Evolutionary conservation across 768 basidiomycete genomes (phyloP).

Genomic region (Boletus reticuloceps): DNA sequence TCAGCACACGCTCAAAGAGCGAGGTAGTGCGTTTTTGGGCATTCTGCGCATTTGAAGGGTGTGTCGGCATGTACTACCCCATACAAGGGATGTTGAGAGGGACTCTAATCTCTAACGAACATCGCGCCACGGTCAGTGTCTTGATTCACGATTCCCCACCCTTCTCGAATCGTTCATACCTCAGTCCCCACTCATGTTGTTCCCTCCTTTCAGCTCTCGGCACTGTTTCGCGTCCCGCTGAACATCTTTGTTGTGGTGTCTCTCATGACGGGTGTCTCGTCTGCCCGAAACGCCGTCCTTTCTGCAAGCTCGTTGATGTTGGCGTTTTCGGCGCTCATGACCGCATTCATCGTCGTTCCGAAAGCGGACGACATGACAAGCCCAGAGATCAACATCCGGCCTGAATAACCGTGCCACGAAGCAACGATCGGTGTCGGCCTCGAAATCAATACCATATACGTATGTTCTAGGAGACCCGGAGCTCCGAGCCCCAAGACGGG

Average conservation of each 20-base stretch:
- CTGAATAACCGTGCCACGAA: slow-evolving; percentile 5
- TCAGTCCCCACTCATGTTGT: background rate
- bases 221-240: slow-evolving; percentile 72
- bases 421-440: background rate
- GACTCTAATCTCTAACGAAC: slow-evolving; percentile 63
- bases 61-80: slow-evolving; percentile 79
- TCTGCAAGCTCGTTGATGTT: slow-evolving; percentile 57
- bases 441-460: background rate
- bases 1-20: slow-evolving; percentile 41
- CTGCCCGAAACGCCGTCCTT: slow-evolving; percentile 59
- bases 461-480: too few relatives aligned
- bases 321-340: slow-evolving; percentile 57
- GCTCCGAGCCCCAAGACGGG: too few relatives aligned
- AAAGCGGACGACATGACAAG: slow-evolving; percentile 27
- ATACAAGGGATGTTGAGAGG: slow-evolving; percentile 74
- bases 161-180: background rate
- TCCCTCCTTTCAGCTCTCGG: slow-evolving; percentile 47
- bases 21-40: slow-evolving; percentile 64
- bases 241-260: slow-evolving; percentile 73
- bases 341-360: slow-evolving; percentile 45
- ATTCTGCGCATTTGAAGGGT: slow-evolving; percentile 73
- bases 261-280: slow-evolving; percentile 65
- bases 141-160: too few relatives aligned
- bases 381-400: slow-evolving; percentile 18
- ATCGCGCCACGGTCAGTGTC: slow-evolving; percentile 63